phyloP scores from a whole-genome alignment of 768 basidiomycete species.

The Leccinum sublutescens region DNA sequence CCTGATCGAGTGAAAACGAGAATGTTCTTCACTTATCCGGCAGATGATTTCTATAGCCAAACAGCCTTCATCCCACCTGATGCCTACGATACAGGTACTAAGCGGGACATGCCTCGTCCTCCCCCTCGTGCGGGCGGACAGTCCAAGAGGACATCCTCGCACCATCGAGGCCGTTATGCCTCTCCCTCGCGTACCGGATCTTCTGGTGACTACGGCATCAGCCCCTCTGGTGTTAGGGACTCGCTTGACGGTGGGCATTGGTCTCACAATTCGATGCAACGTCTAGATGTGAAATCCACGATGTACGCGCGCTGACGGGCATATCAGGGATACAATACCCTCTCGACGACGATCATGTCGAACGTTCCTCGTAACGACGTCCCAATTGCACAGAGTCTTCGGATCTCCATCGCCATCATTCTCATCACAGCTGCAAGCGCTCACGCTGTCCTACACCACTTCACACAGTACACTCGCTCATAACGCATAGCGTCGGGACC shows the following conservation, averaged over 20 bases:
- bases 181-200: not conserved
- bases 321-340: not conserved
- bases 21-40: conserved; percentile 1
- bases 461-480: no score
- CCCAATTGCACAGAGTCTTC: not conserved
- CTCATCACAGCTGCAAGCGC: no score
- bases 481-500: no score
- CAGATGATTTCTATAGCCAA: not conserved
- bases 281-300: no score
- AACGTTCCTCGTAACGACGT: not conserved
- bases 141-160: not conserved
- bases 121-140: conserved; percentile 2
- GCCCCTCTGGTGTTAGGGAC: not conserved
- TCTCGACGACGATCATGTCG: not conserved
- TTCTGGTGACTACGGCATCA: not conserved
- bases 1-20: conserved; percentile 14
- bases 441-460: no score
- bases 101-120: not conserved
- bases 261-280: no score
- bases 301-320: no score
- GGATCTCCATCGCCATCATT: no score
- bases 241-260: no score
- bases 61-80: not conserved
- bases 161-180: not conserved
- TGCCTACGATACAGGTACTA: not conserved